These are phyloP conservation scores for Prunus salicina DNA, from an alignment of 306 rosid species.

Conservation along the genomic window DNA sequence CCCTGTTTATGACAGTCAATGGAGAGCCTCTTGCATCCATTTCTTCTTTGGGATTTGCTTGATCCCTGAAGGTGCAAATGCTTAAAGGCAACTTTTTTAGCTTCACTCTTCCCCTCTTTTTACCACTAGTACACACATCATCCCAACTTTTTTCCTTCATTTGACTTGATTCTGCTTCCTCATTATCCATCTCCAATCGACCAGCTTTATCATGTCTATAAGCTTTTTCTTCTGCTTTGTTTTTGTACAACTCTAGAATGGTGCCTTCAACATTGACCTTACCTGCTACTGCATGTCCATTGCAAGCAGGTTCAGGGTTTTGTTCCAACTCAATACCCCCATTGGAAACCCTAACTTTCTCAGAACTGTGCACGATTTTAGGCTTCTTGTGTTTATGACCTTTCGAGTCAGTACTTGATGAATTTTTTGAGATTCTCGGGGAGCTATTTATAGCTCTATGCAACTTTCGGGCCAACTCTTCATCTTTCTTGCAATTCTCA, in stretches of 20 bases:
- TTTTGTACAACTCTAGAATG: slow-evolving; percentile 51
- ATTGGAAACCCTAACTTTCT: slow-evolving; percentile 48
- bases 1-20: slow-evolving; percentile 44
- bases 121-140: slow-evolving; percentile 50
- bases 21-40: slow-evolving; percentile 41
- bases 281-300: slow-evolving; percentile 43
- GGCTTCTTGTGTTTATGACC: slow-evolving; percentile 66
- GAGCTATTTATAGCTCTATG: slow-evolving; percentile 93
- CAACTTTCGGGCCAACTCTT: slow-evolving; percentile 84
- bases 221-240: slow-evolving; percentile 50
- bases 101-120: slow-evolving; percentile 88
- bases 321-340: slow-evolving; percentile 43
- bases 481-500: slow-evolving; percentile 76
- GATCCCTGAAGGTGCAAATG: slow-evolving; percentile 62
- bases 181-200: slow-evolving; percentile 42
- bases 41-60: slow-evolving; percentile 61
- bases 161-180: slow-evolving; percentile 71
- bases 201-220: slow-evolving; percentile 44
- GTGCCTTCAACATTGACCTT: slow-evolving; percentile 53
- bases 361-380: slow-evolving; percentile 52
- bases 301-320: slow-evolving; percentile 45
- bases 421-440: slow-evolving; percentile 71
- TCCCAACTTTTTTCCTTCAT: slow-evolving; percentile 50
- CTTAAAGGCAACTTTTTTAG: slow-evolving; percentile 85
- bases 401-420: slow-evolving; percentile 60